Evolutionary conservation across 1,284 basidiomycete species (phyloP).

Genomic region (Apiotrichum brassicae): DNA sequence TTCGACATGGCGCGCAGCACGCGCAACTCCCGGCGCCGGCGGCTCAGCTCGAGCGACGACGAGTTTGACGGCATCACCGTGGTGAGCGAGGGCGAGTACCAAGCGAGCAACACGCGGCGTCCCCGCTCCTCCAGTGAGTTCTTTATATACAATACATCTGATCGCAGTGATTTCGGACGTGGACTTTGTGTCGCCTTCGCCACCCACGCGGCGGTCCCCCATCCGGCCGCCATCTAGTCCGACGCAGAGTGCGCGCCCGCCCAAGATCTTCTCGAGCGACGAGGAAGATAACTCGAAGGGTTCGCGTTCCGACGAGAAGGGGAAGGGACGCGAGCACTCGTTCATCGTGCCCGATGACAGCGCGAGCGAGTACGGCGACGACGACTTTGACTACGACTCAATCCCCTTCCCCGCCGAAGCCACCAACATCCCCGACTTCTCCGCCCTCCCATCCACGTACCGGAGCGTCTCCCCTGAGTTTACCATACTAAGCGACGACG

Average conservation of each 20-base stretch:
- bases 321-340: not conserved
- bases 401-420: not conserved
- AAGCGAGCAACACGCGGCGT: too few species aligned
- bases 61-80: too few species aligned
- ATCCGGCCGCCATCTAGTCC: not conserved
- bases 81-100: too few species aligned
- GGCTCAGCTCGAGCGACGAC: too few species aligned
- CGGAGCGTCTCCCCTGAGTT: not conserved
- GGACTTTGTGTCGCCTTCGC: conserved; percentile 5
- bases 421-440: conserved; percentile 11
- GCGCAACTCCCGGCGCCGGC: too few species aligned
- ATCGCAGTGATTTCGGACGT: too few species aligned
- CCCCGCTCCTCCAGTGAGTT: too few species aligned
- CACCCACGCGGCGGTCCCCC: not conserved
- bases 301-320: too few species aligned
- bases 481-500: not conserved
- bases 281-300: not conserved
- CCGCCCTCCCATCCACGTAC: conserved; percentile 5
- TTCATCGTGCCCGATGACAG: not conserved
- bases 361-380: conserved; percentile 6
- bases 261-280: not conserved
- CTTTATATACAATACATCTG: too few species aligned
- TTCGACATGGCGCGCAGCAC: too few species aligned
- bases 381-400: not conserved
- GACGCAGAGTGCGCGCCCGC: not conserved